Base-by-base conservation (phyloP, 2,329 filamentous ascomycete genomes). In the Trichophyton simii region DNA sequence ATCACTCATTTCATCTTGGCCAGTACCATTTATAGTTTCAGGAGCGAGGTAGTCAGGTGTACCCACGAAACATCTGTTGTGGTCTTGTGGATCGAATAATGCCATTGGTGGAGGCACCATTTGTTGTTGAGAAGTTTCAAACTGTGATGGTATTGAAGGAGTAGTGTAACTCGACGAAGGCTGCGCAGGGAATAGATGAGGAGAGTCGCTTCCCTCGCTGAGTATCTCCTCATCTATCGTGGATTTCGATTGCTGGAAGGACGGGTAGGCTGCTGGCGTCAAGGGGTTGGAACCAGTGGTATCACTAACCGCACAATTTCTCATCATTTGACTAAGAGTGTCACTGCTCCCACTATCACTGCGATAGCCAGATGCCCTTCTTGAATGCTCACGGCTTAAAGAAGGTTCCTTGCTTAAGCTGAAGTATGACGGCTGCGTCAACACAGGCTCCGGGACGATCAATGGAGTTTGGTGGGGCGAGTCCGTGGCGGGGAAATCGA, bases 1-100 rank as follows among this genome's bases (percentile, higher is more conserved):
- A 84, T 99, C 94, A 71, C 94, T 97, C 67, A 92, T 94, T 73
- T 97, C 92, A 70, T 99, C 94, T 73, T 99, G 94, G 1, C 92
- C 91, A 66, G 91, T 86, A 58, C 95, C 94, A 66, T 90, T 91
- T 70, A 99, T 95, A 0, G 95, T 99, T 72, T 99, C 95, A 0
- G 94, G 94, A 0, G 94, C 94, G 13, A 99, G 82, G 71, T 99
- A 99, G 73, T 99, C 94, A 0, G 94, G 94, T 0, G 94, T 99
- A 36, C 94, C 94, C 7, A 99, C 94, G 68, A 99, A 99, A 44
- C 90, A 86, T 60, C 94, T 85, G 70, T 89, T 92, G 63, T 86
- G 95, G 69, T 99, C 94, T 70, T 96, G 88, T 0, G 94, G 94
- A 69, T 97, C 91, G 70, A 97, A 99, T 2, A 99, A 78, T 2